Conservation (phyloP, 2,329 filamentous ascomycete species). For the Apiospora malaysiana region DNA sequence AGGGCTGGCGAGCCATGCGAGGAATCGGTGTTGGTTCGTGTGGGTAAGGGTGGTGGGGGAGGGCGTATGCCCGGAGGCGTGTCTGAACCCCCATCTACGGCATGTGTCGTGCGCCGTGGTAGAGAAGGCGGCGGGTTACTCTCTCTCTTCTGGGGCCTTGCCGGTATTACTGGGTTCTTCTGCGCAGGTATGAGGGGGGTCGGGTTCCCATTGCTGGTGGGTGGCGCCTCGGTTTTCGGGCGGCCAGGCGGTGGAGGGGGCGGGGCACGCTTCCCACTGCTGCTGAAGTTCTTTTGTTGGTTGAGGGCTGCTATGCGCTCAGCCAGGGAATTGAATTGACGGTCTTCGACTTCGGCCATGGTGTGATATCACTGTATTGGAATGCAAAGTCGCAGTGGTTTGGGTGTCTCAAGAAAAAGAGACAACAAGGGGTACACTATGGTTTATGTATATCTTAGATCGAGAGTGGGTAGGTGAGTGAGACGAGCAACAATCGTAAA, state of each 20-base stretch:
- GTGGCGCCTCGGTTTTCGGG: conserved; percentile 39
- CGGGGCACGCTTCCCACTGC: conserved; percentile 47
- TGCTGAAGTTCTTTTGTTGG: conserved; percentile 62
- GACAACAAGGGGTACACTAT: background rate
- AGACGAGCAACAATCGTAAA: conserved; percentile 1
- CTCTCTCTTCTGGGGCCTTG: conserved; percentile 42
- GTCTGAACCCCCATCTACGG: conserved; percentile 25
- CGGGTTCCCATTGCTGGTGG: conserved; percentile 28
- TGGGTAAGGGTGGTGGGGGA: conserved; percentile 45
- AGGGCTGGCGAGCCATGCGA: conserved; percentile 52
- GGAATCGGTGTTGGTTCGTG: conserved; percentile 46
- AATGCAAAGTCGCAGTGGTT: background rate
- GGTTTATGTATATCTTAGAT: background rate
- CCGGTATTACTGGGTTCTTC: conserved; percentile 46
- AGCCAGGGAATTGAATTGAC: conserved; percentile 64
- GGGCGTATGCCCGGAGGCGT: conserved; percentile 33
- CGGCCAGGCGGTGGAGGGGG: conserved; percentile 55
- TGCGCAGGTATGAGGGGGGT: conserved; percentile 24
- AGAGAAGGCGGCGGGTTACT: conserved; percentile 42
- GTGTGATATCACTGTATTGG: conserved; percentile 9
- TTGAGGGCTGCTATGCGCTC: conserved; percentile 71
- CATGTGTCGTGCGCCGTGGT: conserved; percentile 44
- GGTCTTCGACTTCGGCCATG: conserved; percentile 68
- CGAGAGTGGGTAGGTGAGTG: background rate
- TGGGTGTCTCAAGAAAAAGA: background rate